Percentiles rank a stretch among this genome's conserved stretches.
phyloP scores from a whole-genome alignment of 306 rosid species.

The Cucumis cinereus region DNA sequence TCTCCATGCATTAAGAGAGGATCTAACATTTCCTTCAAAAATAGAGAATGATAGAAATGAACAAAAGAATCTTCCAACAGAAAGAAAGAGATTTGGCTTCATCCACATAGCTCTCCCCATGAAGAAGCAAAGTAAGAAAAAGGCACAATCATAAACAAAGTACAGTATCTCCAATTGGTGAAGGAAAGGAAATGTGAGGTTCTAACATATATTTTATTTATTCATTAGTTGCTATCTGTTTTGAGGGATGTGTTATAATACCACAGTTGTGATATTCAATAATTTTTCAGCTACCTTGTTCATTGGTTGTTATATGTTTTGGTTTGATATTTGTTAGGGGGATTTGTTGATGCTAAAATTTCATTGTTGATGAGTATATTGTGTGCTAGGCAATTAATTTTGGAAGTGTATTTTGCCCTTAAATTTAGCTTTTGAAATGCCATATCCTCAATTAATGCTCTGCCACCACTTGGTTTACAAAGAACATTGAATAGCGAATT shows the following conservation, averaged over 20 bases:
- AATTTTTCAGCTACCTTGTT: background rate
- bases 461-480: background rate
- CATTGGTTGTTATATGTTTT: background rate
- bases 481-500: background rate
- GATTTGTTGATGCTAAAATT: background rate
- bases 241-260: conserved; percentile 5
- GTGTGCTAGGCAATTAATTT: background rate
- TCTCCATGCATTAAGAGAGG: conserved; percentile 60
- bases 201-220: background rate
- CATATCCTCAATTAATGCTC: background rate
- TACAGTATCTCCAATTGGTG: no score
- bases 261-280: background rate
- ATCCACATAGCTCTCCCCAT: conserved; percentile 75
- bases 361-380: background rate
- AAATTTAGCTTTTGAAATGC: background rate
- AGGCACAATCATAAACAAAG: conserved; percentile 17
- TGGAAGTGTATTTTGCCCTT: background rate
- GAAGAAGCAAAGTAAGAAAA: conserved; percentile 55
- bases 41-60: conserved; percentile 39
- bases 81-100: conserved; percentile 82
- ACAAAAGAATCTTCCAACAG: conserved; percentile 35
- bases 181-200: background rate
- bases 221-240: background rate
- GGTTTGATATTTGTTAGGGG: background rate
- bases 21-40: conserved; percentile 37